A percentile compares a stretch with the other conserved stretches of the same genome.
These are phyloP conservation scores for Kodamaea plutei DNA, from an alignment of 1,139 yeast genomes.

Conservation along the genomic window DNA sequence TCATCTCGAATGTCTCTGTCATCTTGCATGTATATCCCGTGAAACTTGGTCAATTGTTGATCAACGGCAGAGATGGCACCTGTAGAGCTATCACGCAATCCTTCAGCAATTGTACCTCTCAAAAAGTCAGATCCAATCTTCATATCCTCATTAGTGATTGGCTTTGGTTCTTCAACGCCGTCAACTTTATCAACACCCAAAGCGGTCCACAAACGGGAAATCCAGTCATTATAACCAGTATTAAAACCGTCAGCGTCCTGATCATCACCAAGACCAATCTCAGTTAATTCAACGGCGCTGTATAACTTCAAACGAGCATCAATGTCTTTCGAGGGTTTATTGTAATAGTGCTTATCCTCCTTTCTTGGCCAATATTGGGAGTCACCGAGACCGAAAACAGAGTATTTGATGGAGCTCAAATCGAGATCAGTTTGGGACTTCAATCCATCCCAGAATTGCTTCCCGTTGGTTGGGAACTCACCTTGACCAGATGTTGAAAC, in stretches of 20 bases:
- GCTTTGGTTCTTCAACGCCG: constrained; percentile 93
- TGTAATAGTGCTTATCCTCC: constrained; percentile 90
- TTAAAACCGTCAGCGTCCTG: constrained; percentile 95
- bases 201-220: constrained; percentile 78
- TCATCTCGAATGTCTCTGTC: constrained; percentile 95
- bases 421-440: constrained; percentile 70
- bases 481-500: constrained; percentile 97
- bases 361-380: constrained; percentile 96
- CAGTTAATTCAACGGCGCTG: constrained; percentile 71
- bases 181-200: constrained; percentile 81
- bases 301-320: constrained; percentile 58
- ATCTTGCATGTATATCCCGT: constrained; percentile 98
- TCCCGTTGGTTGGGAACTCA: constrained; percentile 95
- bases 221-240: constrained; percentile 89
- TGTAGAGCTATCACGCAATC: constrained; percentile 73
- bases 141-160: constrained; percentile 94
- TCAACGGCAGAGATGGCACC: constrained; percentile 93
- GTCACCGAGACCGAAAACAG: constrained; percentile 92
- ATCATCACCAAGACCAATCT: constrained; percentile 89
- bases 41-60: constrained; percentile 94
- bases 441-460: constrained; percentile 81
- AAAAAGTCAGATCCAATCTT: constrained; percentile 80
- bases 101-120: constrained; percentile 93
- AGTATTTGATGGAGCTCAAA: constrained; percentile 60
- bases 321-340: constrained; percentile 84